Conservation (phyloP, 2,329 filamentous ascomycete species). For the Apiospora hydei region DNA sequence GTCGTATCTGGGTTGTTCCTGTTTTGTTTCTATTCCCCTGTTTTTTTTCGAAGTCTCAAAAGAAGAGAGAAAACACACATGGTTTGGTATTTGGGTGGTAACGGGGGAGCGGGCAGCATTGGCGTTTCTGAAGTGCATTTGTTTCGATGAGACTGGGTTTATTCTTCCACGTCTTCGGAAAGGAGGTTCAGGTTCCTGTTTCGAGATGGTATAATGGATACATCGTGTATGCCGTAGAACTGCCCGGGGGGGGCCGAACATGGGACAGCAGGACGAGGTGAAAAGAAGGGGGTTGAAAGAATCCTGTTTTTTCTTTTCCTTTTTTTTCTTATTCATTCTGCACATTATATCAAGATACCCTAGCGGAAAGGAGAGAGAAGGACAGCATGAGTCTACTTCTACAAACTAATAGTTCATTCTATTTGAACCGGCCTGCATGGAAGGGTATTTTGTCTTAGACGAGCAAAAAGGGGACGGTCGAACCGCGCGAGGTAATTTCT, state of each 20-base stretch:
- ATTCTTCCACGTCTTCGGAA: background rate
- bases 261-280: background rate
- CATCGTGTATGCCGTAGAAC: background rate
- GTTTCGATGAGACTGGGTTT: background rate
- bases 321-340: background rate
- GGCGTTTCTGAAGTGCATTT: background rate
- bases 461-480: background rate
- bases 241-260: background rate
- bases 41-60: background rate
- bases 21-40: background rate
- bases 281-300: background rate
- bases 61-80: background rate
- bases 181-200: background rate
- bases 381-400: background rate
- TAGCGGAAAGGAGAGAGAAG: background rate
- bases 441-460: background rate
- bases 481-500: background rate
- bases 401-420: background rate
- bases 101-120: background rate
- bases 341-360: slow-evolving; percentile 11
- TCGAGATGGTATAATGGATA: background rate
- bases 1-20: background rate
- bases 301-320: background rate
- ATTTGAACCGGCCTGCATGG: background rate
- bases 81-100: background rate